phyloP scores from a whole-genome alignment of 2,329 filamentous ascomycete genomes.

The Ophiostoma triangulosporum region DNA sequence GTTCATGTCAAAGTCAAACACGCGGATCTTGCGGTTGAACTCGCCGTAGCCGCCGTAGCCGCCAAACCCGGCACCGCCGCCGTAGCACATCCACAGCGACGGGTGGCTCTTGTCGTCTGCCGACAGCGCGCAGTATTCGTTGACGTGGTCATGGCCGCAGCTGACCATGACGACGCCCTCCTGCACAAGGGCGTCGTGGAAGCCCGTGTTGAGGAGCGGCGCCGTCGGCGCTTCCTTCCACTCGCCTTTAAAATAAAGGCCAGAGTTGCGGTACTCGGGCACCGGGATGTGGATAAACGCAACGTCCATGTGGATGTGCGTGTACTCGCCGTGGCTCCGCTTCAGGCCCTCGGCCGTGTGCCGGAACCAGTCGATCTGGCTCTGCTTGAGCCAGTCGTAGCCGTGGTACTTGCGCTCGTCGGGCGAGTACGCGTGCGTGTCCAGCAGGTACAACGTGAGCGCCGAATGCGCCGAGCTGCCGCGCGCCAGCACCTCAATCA shows the following conservation, averaged over 20 bases:
- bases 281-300: constrained; percentile 96
- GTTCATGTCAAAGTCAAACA: constrained; percentile 92
- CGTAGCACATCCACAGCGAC: constrained; percentile 96
- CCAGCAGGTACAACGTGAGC: constrained; percentile 85
- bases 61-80: constrained; percentile 79
- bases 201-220: constrained; percentile 80
- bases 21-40: constrained; percentile 68
- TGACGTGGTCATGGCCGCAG: constrained; percentile 91
- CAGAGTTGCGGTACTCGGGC: constrained; percentile 63
- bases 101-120: constrained; percentile 40
- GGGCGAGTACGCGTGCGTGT: constrained; percentile 84
- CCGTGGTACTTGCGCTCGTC: constrained; percentile 80
- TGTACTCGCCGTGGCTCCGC: constrained; percentile 69
- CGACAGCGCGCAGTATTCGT: constrained; percentile 83
- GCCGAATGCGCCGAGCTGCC: constrained; percentile 74
- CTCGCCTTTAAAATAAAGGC: constrained; percentile 50
- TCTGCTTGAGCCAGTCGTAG: constrained; percentile 94
- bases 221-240: constrained; percentile 80
- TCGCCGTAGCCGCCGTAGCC: constrained; percentile 87
- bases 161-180: constrained; percentile 77
- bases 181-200: constrained; percentile 76
- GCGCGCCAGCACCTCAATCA: constrained; percentile 74
- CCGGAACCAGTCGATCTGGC: constrained; percentile 90
- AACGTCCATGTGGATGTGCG: constrained; percentile 85
- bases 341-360: constrained; percentile 61